phyloP scores from a whole-genome alignment of 2,329 filamentous ascomycete genomes.

The Gyromitra esculenta region DNA sequence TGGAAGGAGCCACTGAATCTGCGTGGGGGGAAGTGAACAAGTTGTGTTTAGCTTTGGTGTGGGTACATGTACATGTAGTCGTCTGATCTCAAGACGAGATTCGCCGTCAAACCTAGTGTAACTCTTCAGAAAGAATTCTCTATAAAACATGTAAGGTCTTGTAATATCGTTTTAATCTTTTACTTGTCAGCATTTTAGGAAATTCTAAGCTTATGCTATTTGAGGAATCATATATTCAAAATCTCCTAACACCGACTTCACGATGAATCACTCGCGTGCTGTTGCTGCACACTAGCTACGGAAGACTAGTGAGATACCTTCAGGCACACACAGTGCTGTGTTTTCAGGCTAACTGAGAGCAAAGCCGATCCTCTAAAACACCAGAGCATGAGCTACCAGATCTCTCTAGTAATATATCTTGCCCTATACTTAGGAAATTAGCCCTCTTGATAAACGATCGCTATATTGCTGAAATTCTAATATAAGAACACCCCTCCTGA shows the following conservation, averaged over 20 bases:
- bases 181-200: not conserved
- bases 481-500: not conserved
- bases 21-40: not conserved
- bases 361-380: not conserved
- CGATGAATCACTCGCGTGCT: conserved; percentile 21
- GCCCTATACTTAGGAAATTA: too few relatives aligned
- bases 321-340: not conserved
- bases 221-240: not conserved
- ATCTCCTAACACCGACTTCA: conserved; percentile 1
- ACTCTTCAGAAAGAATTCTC: not conserved
- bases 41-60: not conserved
- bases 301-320: not conserved
- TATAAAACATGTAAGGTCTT: not conserved
- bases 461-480: not conserved
- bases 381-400: not conserved
- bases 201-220: not conserved
- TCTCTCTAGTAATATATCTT: not conserved
- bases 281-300: not conserved
- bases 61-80: not conserved
- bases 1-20: not conserved
- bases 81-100: conserved; percentile 1
- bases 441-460: too few relatives aligned
- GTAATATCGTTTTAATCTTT: not conserved
- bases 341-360: not conserved
- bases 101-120: not conserved